These are phyloP conservation scores for Ceratocystis alfenasii DNA, from an alignment of 2,329 filamentous ascomycete genomes.

Conservation along the genomic window DNA sequence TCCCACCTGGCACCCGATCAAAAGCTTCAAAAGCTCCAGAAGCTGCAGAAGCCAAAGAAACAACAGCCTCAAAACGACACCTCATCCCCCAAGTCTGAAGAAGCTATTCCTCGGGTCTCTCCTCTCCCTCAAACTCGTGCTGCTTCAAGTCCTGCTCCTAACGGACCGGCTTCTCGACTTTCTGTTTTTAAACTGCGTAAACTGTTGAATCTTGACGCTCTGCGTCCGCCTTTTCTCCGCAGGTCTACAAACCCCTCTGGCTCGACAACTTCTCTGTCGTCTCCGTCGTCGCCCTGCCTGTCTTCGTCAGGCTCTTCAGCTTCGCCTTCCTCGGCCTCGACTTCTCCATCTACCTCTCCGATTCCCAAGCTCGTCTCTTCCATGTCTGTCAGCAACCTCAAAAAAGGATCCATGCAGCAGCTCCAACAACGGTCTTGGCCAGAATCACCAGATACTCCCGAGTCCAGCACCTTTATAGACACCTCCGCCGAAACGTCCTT, in stretches of 20 bases:
- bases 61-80: neutral
- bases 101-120: neutral
- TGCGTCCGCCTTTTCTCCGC: slow-evolving; percentile 18
- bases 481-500: slow-evolving; percentile 9
- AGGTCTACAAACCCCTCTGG: slow-evolving; percentile 11
- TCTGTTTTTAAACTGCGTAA: slow-evolving; percentile 19
- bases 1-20: slow-evolving; percentile 1
- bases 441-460: slow-evolving; percentile 12
- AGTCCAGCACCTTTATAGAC: slow-evolving; percentile 15
- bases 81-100: neutral
- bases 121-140: slow-evolving; percentile 2
- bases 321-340: slow-evolving; percentile 9
- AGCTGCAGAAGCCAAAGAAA: slow-evolving; percentile 6
- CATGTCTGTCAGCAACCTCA: slow-evolving; percentile 12
- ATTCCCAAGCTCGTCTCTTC: slow-evolving; percentile 8
- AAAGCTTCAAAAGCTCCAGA: slow-evolving; percentile 8
- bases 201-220: slow-evolving; percentile 18
- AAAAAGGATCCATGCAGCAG: neutral
- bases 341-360: slow-evolving; percentile 14
- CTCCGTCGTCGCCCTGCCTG: slow-evolving; percentile 19
- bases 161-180: slow-evolving; percentile 8
- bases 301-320: slow-evolving; percentile 15
- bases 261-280: slow-evolving; percentile 14
- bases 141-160: neutral
- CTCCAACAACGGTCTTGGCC: slow-evolving; percentile 11